Base-by-base conservation (phyloP, 257 asterid species). In the Solanum dulcamara region DNA sequence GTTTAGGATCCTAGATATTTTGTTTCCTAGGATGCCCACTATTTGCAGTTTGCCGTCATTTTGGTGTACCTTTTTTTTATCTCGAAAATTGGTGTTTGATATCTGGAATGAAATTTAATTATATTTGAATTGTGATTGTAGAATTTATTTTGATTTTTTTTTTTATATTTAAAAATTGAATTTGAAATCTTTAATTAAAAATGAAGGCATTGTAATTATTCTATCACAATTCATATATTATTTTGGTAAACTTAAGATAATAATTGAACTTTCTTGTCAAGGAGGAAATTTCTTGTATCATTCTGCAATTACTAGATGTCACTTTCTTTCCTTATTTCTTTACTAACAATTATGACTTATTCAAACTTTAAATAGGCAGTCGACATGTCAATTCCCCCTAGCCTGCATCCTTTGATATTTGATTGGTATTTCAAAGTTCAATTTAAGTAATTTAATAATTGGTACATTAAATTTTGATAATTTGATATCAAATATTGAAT, bases 11-110 rank as follows among this genome's bases (percentile, higher is more conserved):
- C 81, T 11, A n/a, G 26, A 46, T 40, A 77, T 26, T 14, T 44
- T 77, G 42, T 44, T 77, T 77, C 82, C 40, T 46, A 46, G 82
- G 59, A 46, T 77, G 62, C 82, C 8, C 22, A 24, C n/a, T 42
- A 74, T 42, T 77, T 44, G 82, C 40, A 26, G 62, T 46, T 67
- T 46, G 82, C 60, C 37, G 38, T 46, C 81, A 74, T 14, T 72
- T 12, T 53, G 28, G 64, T 20, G 28, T 55, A 22, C 28, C 4
- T 33, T 33, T 53, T 53, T 20, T 0, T 20, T 20, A 18, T 7
- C 3, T 0, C 11, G 1, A 0, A 3, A 9, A 55, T 55, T 0
- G 3, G 0, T 20, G 12, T 55, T 22, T 22, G 28, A 55, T 55
- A 55, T 22, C 0, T 55, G 0, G 22, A 55, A 20, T 55, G 0